Evolutionary conservation across 2,329 filamentous ascomycete genomes (phyloP).

Genomic region (Nemania serpens): DNA sequence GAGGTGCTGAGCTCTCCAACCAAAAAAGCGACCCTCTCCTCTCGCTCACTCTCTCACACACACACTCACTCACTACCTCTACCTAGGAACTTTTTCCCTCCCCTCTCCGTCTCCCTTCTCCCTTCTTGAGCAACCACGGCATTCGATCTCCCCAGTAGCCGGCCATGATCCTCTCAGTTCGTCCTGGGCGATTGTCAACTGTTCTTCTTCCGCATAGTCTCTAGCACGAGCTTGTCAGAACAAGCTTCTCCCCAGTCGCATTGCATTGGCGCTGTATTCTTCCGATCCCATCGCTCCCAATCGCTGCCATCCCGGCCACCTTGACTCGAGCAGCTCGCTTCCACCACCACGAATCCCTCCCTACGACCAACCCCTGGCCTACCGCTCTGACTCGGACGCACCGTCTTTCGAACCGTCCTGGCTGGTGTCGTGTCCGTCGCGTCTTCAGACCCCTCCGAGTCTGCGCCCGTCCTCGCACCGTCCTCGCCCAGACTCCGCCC

Average conservation of each 20-base stretch:
- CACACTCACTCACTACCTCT: conserved; percentile 30
- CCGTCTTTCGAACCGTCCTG: conserved; percentile 9
- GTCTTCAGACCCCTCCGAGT: conserved; percentile 26
- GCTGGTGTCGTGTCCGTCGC: conserved; percentile 20
- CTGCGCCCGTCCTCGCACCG: conserved; percentile 23
- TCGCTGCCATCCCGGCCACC: neutral
- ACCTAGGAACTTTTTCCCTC: conserved; percentile 30
- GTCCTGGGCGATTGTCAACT: conserved; percentile 32
- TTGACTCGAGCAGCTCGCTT: conserved; percentile 27
- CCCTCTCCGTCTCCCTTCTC: conserved; percentile 18
- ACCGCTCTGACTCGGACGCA: conserved; percentile 16
- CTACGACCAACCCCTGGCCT: neutral
- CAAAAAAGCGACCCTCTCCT: conserved; percentile 36
- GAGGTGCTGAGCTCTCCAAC: conserved; percentile 24
- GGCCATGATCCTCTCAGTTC: conserved; percentile 37
- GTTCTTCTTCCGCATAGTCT: conserved; percentile 39
- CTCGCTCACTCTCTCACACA: conserved; percentile 9
- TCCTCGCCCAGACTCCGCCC: conserved; percentile 26
- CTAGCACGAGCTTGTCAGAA: conserved; percentile 33
- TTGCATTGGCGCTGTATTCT: conserved; percentile 38
- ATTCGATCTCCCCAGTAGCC: conserved; percentile 20
- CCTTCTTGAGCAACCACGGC: conserved; percentile 22
- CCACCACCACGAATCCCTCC: conserved; percentile 10
- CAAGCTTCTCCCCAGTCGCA: conserved; percentile 33
- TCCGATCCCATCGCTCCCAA: conserved; percentile 9